A percentile compares a stretch with the other conserved stretches of the same genome.
These are phyloP conservation scores for Dillenia turbinata DNA, from an alignment of 164 flowering plant genomes.

Conservation along the genomic window DNA sequence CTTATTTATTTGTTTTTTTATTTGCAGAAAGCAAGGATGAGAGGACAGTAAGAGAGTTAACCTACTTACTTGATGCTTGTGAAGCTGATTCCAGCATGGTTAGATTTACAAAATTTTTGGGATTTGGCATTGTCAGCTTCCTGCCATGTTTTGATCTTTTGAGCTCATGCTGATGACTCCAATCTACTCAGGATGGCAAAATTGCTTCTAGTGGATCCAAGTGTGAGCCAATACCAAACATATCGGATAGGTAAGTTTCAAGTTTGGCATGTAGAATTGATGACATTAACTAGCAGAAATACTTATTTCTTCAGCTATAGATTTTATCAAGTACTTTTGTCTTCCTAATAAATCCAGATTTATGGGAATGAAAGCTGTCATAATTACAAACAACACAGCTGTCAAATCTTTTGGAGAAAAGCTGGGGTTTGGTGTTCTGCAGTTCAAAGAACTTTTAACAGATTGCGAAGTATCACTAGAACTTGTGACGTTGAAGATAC, in stretches of 20 bases:
- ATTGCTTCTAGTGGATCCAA: too few relatives aligned
- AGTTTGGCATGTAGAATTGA: too few relatives aligned
- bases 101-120: slow-evolving; percentile 8
- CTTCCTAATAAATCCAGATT: slow-evolving; percentile 44
- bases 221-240: slow-evolving; percentile 13
- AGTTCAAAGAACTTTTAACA: slow-evolving; percentile 30
- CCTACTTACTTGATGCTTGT: slow-evolving; percentile 59
- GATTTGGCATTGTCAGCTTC: neutral
- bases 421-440: slow-evolving; percentile 47
- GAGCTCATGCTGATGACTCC: too few relatives aligned
- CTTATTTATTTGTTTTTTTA: slow-evolving; percentile 12
- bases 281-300: too few relatives aligned
- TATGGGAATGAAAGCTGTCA: slow-evolving; percentile 88
- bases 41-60: slow-evolving; percentile 62
- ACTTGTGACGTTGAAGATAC: slow-evolving; percentile 32
- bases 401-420: slow-evolving; percentile 44
- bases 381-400: slow-evolving; percentile 42
- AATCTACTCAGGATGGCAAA: too few relatives aligned
- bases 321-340: neutral
- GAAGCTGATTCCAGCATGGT: slow-evolving; percentile 36
- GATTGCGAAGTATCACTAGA: slow-evolving; percentile 18
- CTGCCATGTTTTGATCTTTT: too few relatives aligned
- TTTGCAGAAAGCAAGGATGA: slow-evolving; percentile 71
- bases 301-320: neutral
- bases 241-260: slow-evolving; percentile 47